Evolutionary conservation across 768 basidiomycete species (phyloP), one percentile per base, ranked within the genome.

Genomic region (Phallus indusiatus): DNA sequence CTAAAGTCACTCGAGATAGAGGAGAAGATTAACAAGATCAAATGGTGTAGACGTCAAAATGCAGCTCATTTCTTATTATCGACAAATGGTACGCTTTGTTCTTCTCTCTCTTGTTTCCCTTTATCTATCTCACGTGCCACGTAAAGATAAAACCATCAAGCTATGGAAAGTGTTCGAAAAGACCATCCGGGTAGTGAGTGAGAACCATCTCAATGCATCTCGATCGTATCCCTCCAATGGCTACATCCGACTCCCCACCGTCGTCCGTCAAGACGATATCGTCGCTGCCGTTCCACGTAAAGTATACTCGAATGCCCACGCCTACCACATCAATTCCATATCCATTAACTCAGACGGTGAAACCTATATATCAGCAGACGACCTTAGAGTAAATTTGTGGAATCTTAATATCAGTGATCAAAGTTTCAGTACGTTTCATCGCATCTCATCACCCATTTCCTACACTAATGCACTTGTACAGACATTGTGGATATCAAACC

Each of bases 11-110:
- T 99, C 66, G 96, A 99, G 81, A 99, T 99, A 74, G 96, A 99
- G 75, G 96, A 99, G 82, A 99, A 99, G 87, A 99, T 99, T 80
- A 99, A 99, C 80, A 91, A 96, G 84, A 99, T 99, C 83, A 92
- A 94, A 72, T 99, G 96, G 96, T 97, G 94, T 80, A 94, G 86
- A 78, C 83, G 96, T 64, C 94, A 96, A 76, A 98, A 98, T 71
- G 81, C 90, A 50, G 94, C 96, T 49, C 96, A 99, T 74, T 98
- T 99, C 74, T 75, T 99, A 59, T 74, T 99, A 54, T 95, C 94
- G 60, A 98, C 96, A 33, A 99, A 99, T 67, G 96, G 96, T 95
- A 62, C 61, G 80, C 73, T 42, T 37, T 24, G 12, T 17, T 46
- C 24, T 28, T 11, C 56, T 28, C 12, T 24, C 9, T 36, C 11